phyloP scores from a whole-genome alignment of 352 stramenopile species.

The Globisporangium cederbergense region DNA sequence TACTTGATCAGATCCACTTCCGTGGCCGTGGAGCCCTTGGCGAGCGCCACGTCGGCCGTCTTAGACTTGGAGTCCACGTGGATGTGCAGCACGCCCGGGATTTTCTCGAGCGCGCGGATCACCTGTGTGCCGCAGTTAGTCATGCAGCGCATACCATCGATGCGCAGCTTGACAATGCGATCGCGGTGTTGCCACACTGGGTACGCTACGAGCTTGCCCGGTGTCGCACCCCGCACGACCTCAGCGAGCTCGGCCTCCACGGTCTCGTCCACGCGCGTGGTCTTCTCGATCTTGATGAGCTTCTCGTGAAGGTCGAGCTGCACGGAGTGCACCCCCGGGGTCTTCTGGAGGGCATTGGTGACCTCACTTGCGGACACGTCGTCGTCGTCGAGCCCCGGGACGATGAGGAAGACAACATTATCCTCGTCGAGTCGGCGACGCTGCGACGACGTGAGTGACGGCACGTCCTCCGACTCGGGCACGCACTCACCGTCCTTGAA shows the following conservation, averaged over 20 bases:
- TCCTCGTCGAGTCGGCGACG: constrained; percentile 42
- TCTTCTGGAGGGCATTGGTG: constrained; percentile 26
- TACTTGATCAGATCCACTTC: constrained; percentile 87
- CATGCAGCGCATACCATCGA: constrained; percentile 88
- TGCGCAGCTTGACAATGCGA: constrained; percentile 65
- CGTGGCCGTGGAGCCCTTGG: constrained; percentile 74
- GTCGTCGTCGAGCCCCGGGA: constrained; percentile 41
- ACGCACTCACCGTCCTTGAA: constrained; percentile 55
- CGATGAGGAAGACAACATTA: constrained; percentile 68
- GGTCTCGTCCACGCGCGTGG: constrained; percentile 30
- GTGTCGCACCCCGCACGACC: constrained; percentile 43
- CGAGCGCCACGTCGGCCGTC: constrained; percentile 68
- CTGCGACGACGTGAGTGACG: constrained; percentile 65
- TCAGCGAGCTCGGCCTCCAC: constrained; percentile 56
- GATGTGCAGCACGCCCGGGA: constrained; percentile 81
- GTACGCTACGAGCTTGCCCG: constrained; percentile 53
- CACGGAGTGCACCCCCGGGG: constrained; percentile 38
- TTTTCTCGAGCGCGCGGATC: constrained; percentile 72
- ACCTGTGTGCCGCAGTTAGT: constrained; percentile 82
- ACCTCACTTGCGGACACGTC: constrained; percentile 26
- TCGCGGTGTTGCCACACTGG: constrained; percentile 83
- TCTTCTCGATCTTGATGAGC: constrained; percentile 61
- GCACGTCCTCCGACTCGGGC: constrained; percentile 58
- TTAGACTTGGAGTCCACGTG: constrained; percentile 83
- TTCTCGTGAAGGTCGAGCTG: constrained; percentile 65